phyloP scores from a whole-genome alignment of 2,329 filamentous ascomycete genomes.

The Pseudogymnoascus sp. region DNA sequence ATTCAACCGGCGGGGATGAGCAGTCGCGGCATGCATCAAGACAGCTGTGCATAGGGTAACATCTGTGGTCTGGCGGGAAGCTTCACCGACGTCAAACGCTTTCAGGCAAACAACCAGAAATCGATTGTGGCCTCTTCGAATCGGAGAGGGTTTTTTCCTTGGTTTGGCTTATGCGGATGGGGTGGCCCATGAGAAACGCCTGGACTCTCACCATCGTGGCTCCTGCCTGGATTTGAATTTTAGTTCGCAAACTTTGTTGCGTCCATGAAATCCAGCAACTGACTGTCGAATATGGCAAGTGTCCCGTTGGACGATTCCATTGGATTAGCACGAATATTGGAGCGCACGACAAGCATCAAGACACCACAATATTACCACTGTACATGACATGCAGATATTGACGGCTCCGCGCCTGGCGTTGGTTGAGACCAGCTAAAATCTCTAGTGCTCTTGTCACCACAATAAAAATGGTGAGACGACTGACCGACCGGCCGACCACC shows the following conservation, averaged over 20 bases:
- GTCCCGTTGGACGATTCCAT: background rate
- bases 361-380: slow-evolving; percentile 7
- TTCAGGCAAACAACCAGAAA: background rate
- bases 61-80: background rate
- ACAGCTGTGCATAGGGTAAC: background rate
- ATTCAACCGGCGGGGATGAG: background rate
- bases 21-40: background rate
- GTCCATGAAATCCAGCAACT: background rate
- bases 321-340: background rate
- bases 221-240: background rate
- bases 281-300: slow-evolving; percentile 3
- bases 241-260: slow-evolving; percentile 8
- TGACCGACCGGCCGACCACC: background rate
- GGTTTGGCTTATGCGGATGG: background rate
- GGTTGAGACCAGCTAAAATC: slow-evolving; percentile 8
- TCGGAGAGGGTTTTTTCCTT: background rate
- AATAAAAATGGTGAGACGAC: slow-evolving; percentile 6
- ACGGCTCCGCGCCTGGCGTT: background rate
- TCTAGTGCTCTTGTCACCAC: slow-evolving; percentile 8
- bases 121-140: background rate
- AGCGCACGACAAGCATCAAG: slow-evolving; percentile 8
- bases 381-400: slow-evolving; percentile 6
- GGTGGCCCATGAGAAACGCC: background rate
- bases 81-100: background rate
- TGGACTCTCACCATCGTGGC: background rate